phyloP scores from a whole-genome alignment of 306 rosid species.

The Myrica gale region DNA sequence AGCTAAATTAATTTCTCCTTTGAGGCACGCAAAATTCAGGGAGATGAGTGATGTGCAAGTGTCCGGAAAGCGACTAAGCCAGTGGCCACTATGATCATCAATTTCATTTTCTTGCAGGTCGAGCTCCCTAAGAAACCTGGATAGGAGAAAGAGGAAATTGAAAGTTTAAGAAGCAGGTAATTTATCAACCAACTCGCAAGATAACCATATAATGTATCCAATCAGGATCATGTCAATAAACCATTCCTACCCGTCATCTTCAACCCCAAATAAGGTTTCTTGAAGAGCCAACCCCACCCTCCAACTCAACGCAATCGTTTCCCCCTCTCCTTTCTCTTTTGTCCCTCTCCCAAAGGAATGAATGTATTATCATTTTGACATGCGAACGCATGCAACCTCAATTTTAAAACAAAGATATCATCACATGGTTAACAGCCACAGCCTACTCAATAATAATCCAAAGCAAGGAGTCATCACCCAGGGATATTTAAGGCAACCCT shows the following conservation, averaged over 20 bases:
- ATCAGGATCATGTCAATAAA: neutral
- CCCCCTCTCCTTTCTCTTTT: neutral
- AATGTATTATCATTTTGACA: neutral
- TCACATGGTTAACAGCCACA: neutral
- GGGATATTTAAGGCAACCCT: too few species aligned
- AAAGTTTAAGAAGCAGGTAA: neutral
- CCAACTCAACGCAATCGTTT: neutral
- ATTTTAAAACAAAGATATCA: neutral
- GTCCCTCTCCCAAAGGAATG: neutral
- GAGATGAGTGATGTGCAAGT: conserved; percentile 73
- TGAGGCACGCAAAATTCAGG: conserved; percentile 87
- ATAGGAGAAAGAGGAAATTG: neutral
- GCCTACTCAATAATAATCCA: neutral
- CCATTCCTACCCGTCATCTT: neutral
- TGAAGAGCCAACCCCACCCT: neutral
- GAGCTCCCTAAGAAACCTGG: conserved; percentile 79
- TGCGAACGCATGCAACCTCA: neutral
- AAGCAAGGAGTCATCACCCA: neutral
- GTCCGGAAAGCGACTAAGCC: conserved; percentile 93
- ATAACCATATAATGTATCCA: neutral
- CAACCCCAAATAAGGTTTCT: neutral
- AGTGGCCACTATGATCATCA: conserved; percentile 74
- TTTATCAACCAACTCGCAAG: neutral
- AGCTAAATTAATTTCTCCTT: conserved; percentile 66
- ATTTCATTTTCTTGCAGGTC: conserved; percentile 96